These are phyloP conservation scores for Apophysomyces elegans DNA, from an alignment of 371 early-diverging fungal species.

Conservation along the genomic window DNA sequence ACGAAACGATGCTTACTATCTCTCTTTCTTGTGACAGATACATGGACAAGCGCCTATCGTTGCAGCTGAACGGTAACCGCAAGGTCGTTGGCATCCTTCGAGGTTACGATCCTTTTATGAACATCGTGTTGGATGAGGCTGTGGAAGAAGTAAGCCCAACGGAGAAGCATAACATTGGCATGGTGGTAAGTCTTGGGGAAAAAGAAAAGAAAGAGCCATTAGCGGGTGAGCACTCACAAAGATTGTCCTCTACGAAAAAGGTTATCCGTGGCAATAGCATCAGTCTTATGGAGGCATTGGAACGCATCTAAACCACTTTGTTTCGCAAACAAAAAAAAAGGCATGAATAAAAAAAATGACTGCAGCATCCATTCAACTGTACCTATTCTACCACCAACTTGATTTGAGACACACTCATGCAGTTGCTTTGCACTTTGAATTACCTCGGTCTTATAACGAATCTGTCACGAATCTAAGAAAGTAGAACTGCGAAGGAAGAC, in stretches of 20 bases:
- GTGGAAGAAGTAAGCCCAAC: conserved; percentile 78
- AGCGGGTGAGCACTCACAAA: background rate
- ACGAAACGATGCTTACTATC: background rate
- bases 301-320: conserved; percentile 64
- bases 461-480: too few relatives aligned
- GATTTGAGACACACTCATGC: too few relatives aligned
- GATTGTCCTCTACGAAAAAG: conserved; percentile 42
- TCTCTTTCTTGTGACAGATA: conserved; percentile 61
- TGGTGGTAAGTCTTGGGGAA: conserved; percentile 71
- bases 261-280: conserved; percentile 96
- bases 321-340: background rate
- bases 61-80: conserved; percentile 92
- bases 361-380: background rate
- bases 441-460: too few relatives aligned
- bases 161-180: conserved; percentile 79
- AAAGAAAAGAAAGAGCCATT: conserved; percentile 13
- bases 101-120: conserved; percentile 98
- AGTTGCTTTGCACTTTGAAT: too few relatives aligned
- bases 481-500: too few relatives aligned
- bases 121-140: conserved; percentile 96
- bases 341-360: background rate
- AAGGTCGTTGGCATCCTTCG: conserved; percentile 93
- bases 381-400: background rate
- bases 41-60: conserved; percentile 94
- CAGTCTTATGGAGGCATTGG: conserved; percentile 88